These are phyloP conservation scores for Stachybotrys elegans DNA, from an alignment of 2,329 filamentous ascomycete species.

Conservation along the genomic window DNA sequence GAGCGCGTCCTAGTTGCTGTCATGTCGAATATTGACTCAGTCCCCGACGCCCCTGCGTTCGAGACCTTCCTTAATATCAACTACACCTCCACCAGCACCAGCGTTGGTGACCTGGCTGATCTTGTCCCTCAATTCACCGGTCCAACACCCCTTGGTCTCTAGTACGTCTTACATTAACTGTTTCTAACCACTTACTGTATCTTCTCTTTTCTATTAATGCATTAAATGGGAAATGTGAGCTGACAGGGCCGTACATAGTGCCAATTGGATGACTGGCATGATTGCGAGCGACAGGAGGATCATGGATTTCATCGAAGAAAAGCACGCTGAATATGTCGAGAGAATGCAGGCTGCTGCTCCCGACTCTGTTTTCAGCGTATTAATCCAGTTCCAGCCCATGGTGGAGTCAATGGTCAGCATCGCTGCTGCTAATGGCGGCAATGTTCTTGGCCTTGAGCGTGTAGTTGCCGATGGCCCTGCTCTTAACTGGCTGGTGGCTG, in stretches of 20 bases:
- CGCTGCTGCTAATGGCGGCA: constrained; percentile 19
- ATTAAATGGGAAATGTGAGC: too few relatives aligned
- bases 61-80: constrained; percentile 13
- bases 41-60: constrained; percentile 17
- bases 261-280: constrained; percentile 28
- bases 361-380: constrained; percentile 16
- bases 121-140: constrained; percentile 25
- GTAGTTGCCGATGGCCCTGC: constrained; percentile 29
- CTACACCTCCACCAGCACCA: constrained; percentile 16
- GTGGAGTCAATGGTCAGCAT: constrained; percentile 20
- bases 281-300: constrained; percentile 20
- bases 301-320: constrained; percentile 24
- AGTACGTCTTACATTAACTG: constrained; percentile 10
- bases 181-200: too few relatives aligned
- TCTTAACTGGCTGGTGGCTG: constrained; percentile 28
- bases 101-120: constrained; percentile 16
- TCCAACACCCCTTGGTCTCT: constrained; percentile 23
- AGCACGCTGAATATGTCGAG: constrained; percentile 19
- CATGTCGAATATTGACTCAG: constrained; percentile 21
- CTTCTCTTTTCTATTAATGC: too few relatives aligned
- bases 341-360: constrained; percentile 21
- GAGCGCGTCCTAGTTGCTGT: constrained; percentile 12
- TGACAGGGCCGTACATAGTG: constrained; percentile 4
- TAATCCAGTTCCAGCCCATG: constrained; percentile 27
- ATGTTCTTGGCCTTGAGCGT: constrained; percentile 25